Evolutionary conservation across 2,329 filamentous ascomycete genomes (phyloP), one percentile per base, ranked within the genome.

Genomic region (Trichoderma harzianum): DNA sequence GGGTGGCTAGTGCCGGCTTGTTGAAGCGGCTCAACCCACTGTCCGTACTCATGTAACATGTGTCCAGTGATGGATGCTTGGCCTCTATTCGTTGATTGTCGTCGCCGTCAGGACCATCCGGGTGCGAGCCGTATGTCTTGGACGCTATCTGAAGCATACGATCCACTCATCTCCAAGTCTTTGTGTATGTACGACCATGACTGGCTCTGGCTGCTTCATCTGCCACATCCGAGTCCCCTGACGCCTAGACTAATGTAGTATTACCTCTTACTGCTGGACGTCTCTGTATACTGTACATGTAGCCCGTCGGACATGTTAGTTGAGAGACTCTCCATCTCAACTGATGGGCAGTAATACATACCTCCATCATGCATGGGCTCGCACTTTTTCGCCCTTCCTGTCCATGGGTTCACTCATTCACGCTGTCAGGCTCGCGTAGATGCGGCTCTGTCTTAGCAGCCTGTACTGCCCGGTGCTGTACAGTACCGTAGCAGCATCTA

Each of bases 291-390:
- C 39, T n/a, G 18, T 43, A 43, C 39, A 43, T 43, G 39, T 43
- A 43, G 18, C 1, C 39, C 18, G 16, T 43, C 39, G 39, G 39
- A 43, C 39, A 43, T 43, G 39, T 43, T 43, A 43, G 39, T 43
- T 43, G 39, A 43, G 16, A 43, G 39, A 43, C 39, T 3, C 39
- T 51, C 43, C 43, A n/a, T 0, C 1, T 51, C 47, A 53, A 51
- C 10, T 18, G 55, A 55, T 68, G 65, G 65, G 65, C 57, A 68
- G 26, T 43, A 47, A 68, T 60, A 55, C 65, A 68, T 68, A 26
- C 28, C 32, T 32, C 55, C 57, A 11, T 34, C 28, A 21, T 34
- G 57, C 28, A 34, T n/a, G 11, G 43, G 18, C 43, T 21, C 43
- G 32, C n/a, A 24, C 26, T 32, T 10, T 12, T 18, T 47, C 36